These are phyloP conservation scores for Monosporascus sp. DNA, from an alignment of 2,329 filamentous ascomycete genomes.

Conservation along the genomic window DNA sequence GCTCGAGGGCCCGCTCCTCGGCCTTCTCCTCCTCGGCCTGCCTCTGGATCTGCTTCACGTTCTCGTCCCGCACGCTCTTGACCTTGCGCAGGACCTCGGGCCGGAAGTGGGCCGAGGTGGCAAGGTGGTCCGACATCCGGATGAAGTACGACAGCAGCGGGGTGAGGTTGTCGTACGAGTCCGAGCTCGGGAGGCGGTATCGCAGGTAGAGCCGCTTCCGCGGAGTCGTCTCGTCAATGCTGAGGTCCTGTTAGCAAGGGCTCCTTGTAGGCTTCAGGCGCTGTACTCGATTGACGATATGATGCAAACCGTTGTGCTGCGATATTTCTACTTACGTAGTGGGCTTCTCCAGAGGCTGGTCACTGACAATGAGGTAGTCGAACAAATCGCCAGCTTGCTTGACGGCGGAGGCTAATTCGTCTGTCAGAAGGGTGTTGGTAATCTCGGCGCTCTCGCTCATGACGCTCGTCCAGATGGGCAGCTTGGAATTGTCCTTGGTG, in stretches of 20 bases:
- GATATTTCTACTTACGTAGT: slow-evolving; percentile 56
- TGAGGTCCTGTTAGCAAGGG: slow-evolving; percentile 30
- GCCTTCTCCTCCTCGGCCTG: slow-evolving; percentile 74
- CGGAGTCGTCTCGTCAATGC: slow-evolving; percentile 75
- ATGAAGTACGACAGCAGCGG: slow-evolving; percentile 79
- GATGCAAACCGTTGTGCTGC: neutral
- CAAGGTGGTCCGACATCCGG: slow-evolving; percentile 78
- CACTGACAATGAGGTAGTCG: slow-evolving; percentile 83
- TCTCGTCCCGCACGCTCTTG: slow-evolving; percentile 71
- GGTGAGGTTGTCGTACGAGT: slow-evolving; percentile 60
- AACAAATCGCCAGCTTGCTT: slow-evolving; percentile 73
- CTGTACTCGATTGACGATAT: too few relatives aligned
- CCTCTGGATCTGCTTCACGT: slow-evolving; percentile 74
- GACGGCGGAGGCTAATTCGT: slow-evolving; percentile 79
- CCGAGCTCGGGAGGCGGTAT: slow-evolving; percentile 61
- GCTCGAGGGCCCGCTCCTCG: slow-evolving; percentile 68
- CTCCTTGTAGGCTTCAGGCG: neutral
- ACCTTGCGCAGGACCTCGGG: slow-evolving; percentile 86
- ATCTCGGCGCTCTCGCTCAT: slow-evolving; percentile 98
- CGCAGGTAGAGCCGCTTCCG: slow-evolving; percentile 84
- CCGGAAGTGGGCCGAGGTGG: slow-evolving; percentile 75
- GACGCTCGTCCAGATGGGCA: slow-evolving; percentile 83
- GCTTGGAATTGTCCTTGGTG: slow-evolving; percentile 88
- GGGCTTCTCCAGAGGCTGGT: slow-evolving; percentile 86
- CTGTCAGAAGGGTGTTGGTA: slow-evolving; percentile 78